Percentiles rank a stretch among this genome's conserved stretches.
Evolutionary conservation across 1,284 basidiomycete genomes (phyloP).

Genomic region (Cutaneotrichosporon sp.): DNA sequence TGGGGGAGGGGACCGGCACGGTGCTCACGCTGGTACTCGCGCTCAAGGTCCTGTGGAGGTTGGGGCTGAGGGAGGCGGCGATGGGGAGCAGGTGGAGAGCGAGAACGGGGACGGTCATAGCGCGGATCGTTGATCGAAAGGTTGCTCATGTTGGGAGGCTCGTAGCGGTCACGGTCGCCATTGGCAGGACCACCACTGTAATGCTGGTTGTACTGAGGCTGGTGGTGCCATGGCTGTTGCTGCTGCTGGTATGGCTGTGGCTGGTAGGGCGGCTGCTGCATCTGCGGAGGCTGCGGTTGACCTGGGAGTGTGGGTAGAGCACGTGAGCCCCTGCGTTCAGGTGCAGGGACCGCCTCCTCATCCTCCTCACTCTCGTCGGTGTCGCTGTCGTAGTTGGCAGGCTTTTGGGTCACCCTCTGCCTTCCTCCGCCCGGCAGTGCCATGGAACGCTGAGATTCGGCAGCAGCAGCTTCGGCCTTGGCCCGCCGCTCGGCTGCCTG

Average conservation of each 20-base stretch:
- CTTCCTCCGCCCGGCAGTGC: conserved; percentile 36
- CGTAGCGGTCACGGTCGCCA: conserved; percentile 8
- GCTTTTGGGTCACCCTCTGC: conserved; percentile 21
- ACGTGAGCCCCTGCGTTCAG: conserved; percentile 15
- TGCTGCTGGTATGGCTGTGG: not conserved
- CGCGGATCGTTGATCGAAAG: conserved; percentile 13
- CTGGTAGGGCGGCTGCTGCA: not conserved
- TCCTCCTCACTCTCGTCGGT: conserved; percentile 65
- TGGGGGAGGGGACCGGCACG: conserved; percentile 51
- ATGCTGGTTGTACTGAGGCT: not conserved
- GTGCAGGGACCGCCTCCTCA: conserved; percentile 7
- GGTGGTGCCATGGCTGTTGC: conserved; percentile 9
- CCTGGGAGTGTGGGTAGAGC: conserved; percentile 25
- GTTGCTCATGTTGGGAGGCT: conserved; percentile 4
- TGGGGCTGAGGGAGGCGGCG: conserved; percentile 16
- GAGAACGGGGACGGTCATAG: conserved; percentile 10
- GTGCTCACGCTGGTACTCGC: conserved; percentile 1
- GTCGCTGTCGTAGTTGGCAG: conserved; percentile 57
- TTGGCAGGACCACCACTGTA: not conserved
- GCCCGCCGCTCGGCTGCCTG: conserved; percentile 75
- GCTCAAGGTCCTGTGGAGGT: conserved; percentile 2
- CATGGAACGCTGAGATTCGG: conserved; percentile 61
- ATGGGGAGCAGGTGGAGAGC: conserved; percentile 16
- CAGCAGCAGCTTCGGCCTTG: conserved; percentile 60
- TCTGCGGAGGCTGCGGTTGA: not conserved